Base-by-base conservation (phyloP, 2,329 filamentous ascomycete genomes). In the Colletotrichum sp. region DNA sequence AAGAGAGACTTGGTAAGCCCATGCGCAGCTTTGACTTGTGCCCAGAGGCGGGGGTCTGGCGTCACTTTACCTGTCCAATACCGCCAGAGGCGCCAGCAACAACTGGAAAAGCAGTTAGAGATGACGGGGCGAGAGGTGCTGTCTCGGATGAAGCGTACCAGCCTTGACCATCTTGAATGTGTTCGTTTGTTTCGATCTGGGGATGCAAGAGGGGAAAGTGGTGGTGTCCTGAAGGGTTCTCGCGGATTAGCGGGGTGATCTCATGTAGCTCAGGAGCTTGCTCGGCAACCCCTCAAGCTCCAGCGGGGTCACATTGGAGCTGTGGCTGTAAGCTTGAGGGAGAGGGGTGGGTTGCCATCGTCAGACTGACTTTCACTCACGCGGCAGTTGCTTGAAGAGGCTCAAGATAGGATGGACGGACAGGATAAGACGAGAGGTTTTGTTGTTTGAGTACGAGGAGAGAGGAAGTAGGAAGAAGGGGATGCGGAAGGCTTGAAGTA, bases 31-130 rank as follows among this genome's bases (percentile, higher is more conserved):
- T 70, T 18, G 49, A 34, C 16, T 59, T 57, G 39, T 74, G 34
- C 62, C 34, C 55, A 70, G 15, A 62, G 65, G 73, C 57, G 73
- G 73, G 73, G 70, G 57, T 39, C 28, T 34, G 57, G 57, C 24
- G 52, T 69, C 63, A 55, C 84, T 89, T 82, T 85, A 98, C 96
- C 93, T 98, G 96, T 87, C 96, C 97, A 93, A 99, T 99, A 90
- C 97, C 97, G 89, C 97, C 97, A 87, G 96, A 93, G 85, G 96
- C 97, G 88, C 97, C 97, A 88, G 97, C 96, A 90, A 99, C 96
- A 85, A 93, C 91, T 93, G 15, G 4, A 10, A 59, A 10, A 28
- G 9, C 30, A 13, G n/a, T 57, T 78, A 30, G 75, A 75, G 13
- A 60, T 8, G 13, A 57, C 12, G 34, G 13, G 28, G 9, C 21